These are phyloP conservation scores for Plenodomus biglobosus DNA, from an alignment of 2,329 filamentous ascomycete species.

Conservation along the genomic window DNA sequence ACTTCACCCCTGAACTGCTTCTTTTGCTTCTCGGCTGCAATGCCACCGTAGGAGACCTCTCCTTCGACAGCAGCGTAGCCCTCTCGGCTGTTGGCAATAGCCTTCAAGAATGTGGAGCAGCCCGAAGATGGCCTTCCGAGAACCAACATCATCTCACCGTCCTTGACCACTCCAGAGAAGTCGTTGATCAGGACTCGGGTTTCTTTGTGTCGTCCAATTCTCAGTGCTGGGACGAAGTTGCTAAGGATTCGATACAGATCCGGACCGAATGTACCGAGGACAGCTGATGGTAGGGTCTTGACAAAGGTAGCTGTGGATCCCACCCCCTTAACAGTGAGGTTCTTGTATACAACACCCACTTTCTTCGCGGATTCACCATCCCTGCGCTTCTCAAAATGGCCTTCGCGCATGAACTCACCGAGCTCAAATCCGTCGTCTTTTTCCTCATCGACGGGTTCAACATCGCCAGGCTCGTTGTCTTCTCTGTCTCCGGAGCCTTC, in stretches of 20 bases:
- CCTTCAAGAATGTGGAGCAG: constrained; percentile 76
- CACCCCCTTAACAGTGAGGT: constrained; percentile 72
- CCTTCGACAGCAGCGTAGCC: constrained; percentile 68
- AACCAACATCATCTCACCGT: constrained; percentile 72
- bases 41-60: constrained; percentile 71
- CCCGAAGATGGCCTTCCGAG: constrained; percentile 73
- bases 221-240: constrained; percentile 56
- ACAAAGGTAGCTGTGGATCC: constrained; percentile 68
- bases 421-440: constrained; percentile 67
- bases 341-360: constrained; percentile 75
- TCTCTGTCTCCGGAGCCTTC: constrained; percentile 8
- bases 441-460: constrained; percentile 41
- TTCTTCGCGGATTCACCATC: constrained; percentile 71
- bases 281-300: constrained; percentile 70
- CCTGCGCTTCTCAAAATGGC: constrained; percentile 73
- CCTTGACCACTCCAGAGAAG: constrained; percentile 67
- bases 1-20: constrained; percentile 74
- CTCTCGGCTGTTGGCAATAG: constrained; percentile 69
- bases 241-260: constrained; percentile 70
- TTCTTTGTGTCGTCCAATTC: constrained; percentile 52
- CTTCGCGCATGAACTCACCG: constrained; percentile 69
- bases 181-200: constrained; percentile 63
- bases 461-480: constrained; percentile 26
- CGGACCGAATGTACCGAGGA: constrained; percentile 77
- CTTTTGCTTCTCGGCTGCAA: constrained; percentile 66